These are phyloP conservation scores for Porphyridium purpureum DNA, from an alignment of 23 red algal genomes.

Conservation along the genomic window DNA sequence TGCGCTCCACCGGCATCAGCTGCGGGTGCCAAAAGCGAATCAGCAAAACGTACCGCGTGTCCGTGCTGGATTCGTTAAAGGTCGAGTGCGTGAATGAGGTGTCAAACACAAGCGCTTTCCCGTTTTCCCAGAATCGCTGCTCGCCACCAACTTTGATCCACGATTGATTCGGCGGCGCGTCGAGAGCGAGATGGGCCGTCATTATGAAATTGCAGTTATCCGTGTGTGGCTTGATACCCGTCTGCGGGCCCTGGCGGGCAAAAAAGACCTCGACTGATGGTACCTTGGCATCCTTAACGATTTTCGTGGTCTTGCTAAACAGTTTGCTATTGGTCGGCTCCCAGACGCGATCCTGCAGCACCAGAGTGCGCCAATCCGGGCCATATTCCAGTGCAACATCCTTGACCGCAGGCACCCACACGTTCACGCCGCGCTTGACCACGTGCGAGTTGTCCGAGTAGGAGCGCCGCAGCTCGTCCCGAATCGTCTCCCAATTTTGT, in stretches of 20 bases:
- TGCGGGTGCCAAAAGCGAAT: constrained; percentile 80
- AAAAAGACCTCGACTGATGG: constrained; percentile 80
- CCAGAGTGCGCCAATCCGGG: constrained; percentile 84
- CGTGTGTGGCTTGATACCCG: constrained; percentile 66
- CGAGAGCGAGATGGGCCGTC: constrained; percentile 58
- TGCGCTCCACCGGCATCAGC: constrained; percentile 27
- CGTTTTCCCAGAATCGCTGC: constrained; percentile 67
- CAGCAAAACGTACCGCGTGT: constrained; percentile 49
- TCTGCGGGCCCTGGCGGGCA: constrained; percentile 48
- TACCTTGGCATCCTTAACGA: constrained; percentile 26
- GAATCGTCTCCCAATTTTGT: constrained; percentile 24
- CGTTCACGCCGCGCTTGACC: constrained; percentile 20
- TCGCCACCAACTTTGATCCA: constrained; percentile 82
- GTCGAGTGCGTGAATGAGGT: constrained; percentile 69
- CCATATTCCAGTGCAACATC: constrained; percentile 65
- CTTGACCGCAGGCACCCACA: constrained; percentile 51
- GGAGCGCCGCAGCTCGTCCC: constrained; percentile 23
- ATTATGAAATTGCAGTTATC: constrained; percentile 83
- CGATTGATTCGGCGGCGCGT: constrained; percentile 13
- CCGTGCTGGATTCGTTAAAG: constrained; percentile 36
- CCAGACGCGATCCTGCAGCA: constrained; percentile 69
- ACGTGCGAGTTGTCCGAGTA: constrained; percentile 9
- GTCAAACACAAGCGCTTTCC: constrained; percentile 70
- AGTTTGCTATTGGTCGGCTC: constrained; percentile 37
- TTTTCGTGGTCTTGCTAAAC: constrained; percentile 35